Evolutionary conservation across 768 basidiomycete species (phyloP), one percentile per base, ranked within the genome.

Genomic region (Hortiboletus campestris): DNA sequence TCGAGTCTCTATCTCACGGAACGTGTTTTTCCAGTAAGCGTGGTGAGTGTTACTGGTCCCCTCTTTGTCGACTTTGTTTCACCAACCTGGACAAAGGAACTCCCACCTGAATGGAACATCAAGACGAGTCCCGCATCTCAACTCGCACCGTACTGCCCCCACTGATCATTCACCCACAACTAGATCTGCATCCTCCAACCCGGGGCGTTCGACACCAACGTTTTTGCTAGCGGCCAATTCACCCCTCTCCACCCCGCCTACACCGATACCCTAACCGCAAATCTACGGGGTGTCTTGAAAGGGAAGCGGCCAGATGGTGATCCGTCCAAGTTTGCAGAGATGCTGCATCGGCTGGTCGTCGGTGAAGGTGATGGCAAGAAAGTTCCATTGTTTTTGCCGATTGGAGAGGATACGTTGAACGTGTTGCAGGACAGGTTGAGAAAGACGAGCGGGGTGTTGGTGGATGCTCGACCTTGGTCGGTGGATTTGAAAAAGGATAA

Each of bases 181-280:
- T 29, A 63, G 56, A 54, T 60, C 20, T 56, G 61, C 28, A 54
- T 63, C 47, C 31, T 67, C 34, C 46, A 63, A 48, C 53, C 58
- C 0, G 67, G 63, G 14, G 39, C 19, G 1, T 69, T 69, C 45
- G 49, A 56, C 46, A 53, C 64, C 19, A 55, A 63, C 12, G 39
- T 39, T 4, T 4, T 59, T 29, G 40, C 53, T 2, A 13, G 42
- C 19, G 42, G 22, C 28, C 12, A 36, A 17, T 6, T 58, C 4
- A 43, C 57, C 11, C 53, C 60, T 2, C 2, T 7, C 4, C 55
- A 61, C 20, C 49, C 64, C 2, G 58, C 51, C 2, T 58, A 60
- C 35, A 38, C 47, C 16, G 41, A 57, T 14, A 44, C 52, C 12
- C n/a, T 55, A 11, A 47, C 46, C 14, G 28, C 42, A 19, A 17